phyloP scores from a whole-genome alignment of 305 asterid genomes.

The Fraxinus platypoda region DNA sequence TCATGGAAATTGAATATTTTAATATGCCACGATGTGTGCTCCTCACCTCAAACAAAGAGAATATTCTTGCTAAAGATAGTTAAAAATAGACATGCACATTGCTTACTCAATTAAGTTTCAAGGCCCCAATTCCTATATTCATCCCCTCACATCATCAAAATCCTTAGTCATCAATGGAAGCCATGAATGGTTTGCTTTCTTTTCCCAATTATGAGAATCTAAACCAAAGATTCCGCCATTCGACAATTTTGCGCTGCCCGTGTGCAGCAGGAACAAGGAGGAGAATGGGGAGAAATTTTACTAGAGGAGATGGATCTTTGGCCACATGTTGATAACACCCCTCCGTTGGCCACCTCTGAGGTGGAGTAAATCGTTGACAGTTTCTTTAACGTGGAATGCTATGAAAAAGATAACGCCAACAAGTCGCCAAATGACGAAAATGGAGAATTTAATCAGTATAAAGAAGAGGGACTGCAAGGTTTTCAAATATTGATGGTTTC shows the following conservation, averaged over 20 bases:
- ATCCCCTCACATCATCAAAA: constrained; percentile 12
- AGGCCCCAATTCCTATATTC: neutral
- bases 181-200: constrained; percentile 19
- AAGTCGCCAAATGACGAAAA: constrained; percentile 9
- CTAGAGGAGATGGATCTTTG: constrained; percentile 20
- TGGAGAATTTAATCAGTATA: constrained; percentile 9
- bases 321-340: constrained; percentile 6
- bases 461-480: constrained; percentile 19
- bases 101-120: neutral
- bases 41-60: constrained; percentile 24
- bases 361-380: constrained; percentile 46
- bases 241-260: constrained; percentile 61
- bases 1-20: neutral
- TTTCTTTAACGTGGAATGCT: constrained; percentile 56
- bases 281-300: constrained; percentile 14
- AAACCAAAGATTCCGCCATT: constrained; percentile 42
- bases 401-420: constrained; percentile 34
- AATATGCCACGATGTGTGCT: constrained; percentile 11
- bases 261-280: constrained; percentile 29
- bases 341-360: constrained; percentile 27
- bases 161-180: constrained; percentile 17
- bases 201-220: constrained; percentile 21
- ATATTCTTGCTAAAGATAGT: constrained; percentile 22
- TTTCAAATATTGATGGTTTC: constrained; percentile 6
- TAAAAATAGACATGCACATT: neutral